Base-by-base conservation (phyloP, 2,329 filamentous ascomycete genomes). In the Diaporthe batatas region DNA sequence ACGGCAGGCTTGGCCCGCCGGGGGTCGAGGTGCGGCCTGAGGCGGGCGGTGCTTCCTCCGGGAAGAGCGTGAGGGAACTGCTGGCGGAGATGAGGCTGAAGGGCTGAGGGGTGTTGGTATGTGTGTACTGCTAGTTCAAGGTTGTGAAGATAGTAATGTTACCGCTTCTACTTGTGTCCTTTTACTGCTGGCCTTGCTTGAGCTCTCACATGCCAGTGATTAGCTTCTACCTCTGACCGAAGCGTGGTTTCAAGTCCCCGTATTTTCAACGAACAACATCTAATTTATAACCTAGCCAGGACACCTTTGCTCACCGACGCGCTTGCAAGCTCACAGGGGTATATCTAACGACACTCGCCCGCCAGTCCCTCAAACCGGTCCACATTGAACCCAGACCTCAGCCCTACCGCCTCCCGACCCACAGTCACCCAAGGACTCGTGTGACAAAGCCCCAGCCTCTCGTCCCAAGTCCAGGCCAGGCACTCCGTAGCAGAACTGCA, bases 391-490 rank as follows among this genome's bases (percentile, higher is more conserved):
- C 84, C 84, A 0, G 84, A 84, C 39, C 81, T 78, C n/a, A 77
- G 77, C 0, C 81, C 81, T 11, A 77, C 76, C 2, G 74, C 76
- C 44, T 77, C 73, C 47, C 82, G 78, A 4, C 86, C 87, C 2
- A 88, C 78, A 44, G 87, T 82, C 62, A 87, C 79, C 87, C 86
- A 89, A 23, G 86, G 86, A 34, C 84, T 86, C 53, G 79, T 79
- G 74, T 84, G 81, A 78, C 87, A 89, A 71, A 79, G 76, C 74
- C 79, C 77, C 16, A 73, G 78, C 29, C 75, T 77, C 62, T 81
- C 78, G 36, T 88, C 83, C 80, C 84, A 88, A 36, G 83, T 84
- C 87, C 87, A 89, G 29, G 87, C 86, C 73, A 89, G 78, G 73
- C 87, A 89, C 73, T 78, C 77, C 12, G 14, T 23, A 2, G 34